Conservation (phyloP, 2,329 filamentous ascomycete genomes). For the Cephalotrichum gorgonifer region DNA sequence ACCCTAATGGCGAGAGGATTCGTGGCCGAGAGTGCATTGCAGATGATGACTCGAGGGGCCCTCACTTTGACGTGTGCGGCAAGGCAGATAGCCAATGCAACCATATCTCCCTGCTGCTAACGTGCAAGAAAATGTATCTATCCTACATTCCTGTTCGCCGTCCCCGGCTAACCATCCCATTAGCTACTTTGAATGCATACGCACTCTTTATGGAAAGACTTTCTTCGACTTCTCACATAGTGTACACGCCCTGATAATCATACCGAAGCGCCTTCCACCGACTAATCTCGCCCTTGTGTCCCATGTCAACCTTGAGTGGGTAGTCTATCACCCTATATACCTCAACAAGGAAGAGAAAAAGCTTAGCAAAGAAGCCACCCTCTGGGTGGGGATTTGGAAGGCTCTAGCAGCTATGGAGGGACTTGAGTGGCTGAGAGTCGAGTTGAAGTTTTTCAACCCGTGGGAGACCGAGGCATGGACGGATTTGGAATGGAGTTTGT, state of each 20-base stretch:
- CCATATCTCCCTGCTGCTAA: constrained; percentile 8
- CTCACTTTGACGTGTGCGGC: background rate
- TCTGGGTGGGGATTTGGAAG: constrained; percentile 8
- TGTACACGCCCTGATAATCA: background rate
- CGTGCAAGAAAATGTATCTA: constrained; percentile 10
- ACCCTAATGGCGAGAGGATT: constrained; percentile 3
- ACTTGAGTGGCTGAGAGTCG: constrained; percentile 10
- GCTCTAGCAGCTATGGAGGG: constrained; percentile 9
- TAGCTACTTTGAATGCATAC: constrained; percentile 10
- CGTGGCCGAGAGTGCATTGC: constrained; percentile 8
- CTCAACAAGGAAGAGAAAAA: constrained; percentile 1
- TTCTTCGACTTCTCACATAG: constrained; percentile 9
- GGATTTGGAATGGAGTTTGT: constrained; percentile 6
- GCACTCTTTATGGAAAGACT: constrained; percentile 8
- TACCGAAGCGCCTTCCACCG: constrained; percentile 5
- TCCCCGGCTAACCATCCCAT: constrained; percentile 6
- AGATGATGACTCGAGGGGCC: constrained; percentile 1
- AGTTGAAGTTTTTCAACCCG: constrained; percentile 4
- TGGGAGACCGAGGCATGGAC: constrained; percentile 2
- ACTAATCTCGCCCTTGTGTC: constrained; percentile 4
- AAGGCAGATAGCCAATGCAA: constrained; percentile 4
- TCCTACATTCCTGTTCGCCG: constrained; percentile 3
- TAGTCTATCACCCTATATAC: constrained; percentile 2
- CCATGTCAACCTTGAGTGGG: constrained; percentile 6
- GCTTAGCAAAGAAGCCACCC: constrained; percentile 2